These are phyloP conservation scores for Pleurotus salmoneostramineus DNA, from an alignment of 768 basidiomycete genomes.

Conservation along the genomic window DNA sequence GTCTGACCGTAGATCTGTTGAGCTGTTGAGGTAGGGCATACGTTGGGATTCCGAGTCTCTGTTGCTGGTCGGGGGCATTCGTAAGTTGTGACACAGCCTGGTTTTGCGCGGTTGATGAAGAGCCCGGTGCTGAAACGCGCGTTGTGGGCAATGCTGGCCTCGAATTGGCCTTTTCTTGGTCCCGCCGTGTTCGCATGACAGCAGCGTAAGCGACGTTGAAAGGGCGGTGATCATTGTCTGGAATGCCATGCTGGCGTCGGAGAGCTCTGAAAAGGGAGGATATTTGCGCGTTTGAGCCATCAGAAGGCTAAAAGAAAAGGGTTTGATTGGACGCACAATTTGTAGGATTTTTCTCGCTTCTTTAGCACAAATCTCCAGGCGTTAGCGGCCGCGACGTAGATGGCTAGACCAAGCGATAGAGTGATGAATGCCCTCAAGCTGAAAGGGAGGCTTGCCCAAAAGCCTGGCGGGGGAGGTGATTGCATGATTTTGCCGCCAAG, in stretches of 20 bases:
- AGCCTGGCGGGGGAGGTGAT: constrained; percentile 21
- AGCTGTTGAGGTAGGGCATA: neutral
- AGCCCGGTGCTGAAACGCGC: constrained; percentile 28
- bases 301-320: neutral
- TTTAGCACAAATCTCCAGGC: constrained; percentile 45
- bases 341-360: constrained; percentile 62
- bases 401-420: constrained; percentile 30
- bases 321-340: constrained; percentile 43
- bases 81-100: neutral
- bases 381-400: constrained; percentile 32
- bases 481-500: constrained; percentile 55
- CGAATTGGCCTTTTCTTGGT: constrained; percentile 24
- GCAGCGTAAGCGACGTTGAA: constrained; percentile 88
- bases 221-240: constrained; percentile 76
- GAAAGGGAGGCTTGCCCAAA: constrained; percentile 35
- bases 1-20: neutral
- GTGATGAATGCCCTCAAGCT: constrained; percentile 31
- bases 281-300: constrained; percentile 10
- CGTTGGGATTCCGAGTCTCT: neutral
- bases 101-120: constrained; percentile 10
- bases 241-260: constrained; percentile 78
- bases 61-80: constrained; percentile 2
- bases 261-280: constrained; percentile 45
- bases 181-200: constrained; percentile 51
- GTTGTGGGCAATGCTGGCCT: constrained; percentile 27